Evolutionary conservation across 139 green algal genomes (phyloP).

Genomic region (Edaphochlamys debaryana): DNA sequence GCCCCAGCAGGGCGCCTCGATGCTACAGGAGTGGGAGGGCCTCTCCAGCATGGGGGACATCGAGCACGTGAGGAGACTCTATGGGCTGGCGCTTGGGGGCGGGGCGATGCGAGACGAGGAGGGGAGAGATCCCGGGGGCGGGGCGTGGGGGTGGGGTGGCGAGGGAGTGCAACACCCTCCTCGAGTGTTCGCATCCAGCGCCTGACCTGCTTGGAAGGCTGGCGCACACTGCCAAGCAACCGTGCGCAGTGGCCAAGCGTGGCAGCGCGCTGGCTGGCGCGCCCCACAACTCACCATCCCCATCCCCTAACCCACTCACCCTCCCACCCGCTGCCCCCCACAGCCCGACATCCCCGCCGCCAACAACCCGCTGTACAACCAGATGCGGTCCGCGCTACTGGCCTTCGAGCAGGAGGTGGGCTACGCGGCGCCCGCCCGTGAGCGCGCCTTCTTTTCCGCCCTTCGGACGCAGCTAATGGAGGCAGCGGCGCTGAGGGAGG

Average conservation of each 20-base stretch:
- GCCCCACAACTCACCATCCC: too few species aligned
- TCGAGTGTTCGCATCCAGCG: too few species aligned
- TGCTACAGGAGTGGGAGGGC: constrained; percentile 37
- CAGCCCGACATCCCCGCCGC: background rate
- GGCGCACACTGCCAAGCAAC: too few species aligned
- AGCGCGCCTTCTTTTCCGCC: constrained; percentile 38
- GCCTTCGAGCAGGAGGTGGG: constrained; percentile 17
- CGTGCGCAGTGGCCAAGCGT: too few species aligned
- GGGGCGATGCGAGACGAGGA: too few species aligned
- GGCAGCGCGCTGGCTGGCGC: too few species aligned
- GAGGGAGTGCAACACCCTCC: too few species aligned
- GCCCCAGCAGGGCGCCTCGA: constrained; percentile 19
- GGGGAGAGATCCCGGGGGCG: too few species aligned
- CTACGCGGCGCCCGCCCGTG: constrained; percentile 18
- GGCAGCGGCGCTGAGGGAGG: background rate
- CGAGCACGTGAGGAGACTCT: constrained; percentile 25
- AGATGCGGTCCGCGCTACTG: constrained; percentile 29
- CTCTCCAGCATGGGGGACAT: constrained; percentile 19
- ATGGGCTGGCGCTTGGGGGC: too few species aligned
- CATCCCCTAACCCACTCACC: too few species aligned
- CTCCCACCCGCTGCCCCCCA: background rate
- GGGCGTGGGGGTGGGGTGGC: too few species aligned
- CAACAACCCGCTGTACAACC: constrained; percentile 11
- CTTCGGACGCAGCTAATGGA: constrained; percentile 38
- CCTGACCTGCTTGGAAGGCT: too few species aligned